These are phyloP conservation scores for Cyberlindnera mycetangii DNA, from an alignment of 805 yeast genomes.

Conservation along the genomic window DNA sequence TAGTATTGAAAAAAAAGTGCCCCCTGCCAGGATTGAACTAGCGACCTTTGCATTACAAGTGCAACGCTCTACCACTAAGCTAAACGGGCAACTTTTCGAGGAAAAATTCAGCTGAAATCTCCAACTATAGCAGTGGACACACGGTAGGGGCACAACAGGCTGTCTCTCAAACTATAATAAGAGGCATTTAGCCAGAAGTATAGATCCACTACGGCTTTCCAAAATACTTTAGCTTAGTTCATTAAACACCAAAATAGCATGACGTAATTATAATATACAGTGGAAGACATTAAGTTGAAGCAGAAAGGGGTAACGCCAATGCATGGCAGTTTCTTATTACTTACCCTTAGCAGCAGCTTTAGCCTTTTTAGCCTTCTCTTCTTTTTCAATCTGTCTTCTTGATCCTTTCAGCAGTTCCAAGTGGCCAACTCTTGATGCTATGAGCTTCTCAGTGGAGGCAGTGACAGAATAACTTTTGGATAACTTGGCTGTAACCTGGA, in stretches of 20 bases:
- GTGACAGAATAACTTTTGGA: slow-evolving; percentile 48
- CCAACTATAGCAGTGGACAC: not conserved
- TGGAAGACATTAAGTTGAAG: not conserved
- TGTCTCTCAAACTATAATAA: not conserved
- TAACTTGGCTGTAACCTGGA: slow-evolving; percentile 51
- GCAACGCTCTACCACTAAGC: slow-evolving; percentile 99
- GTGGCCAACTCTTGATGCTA: slow-evolving; percentile 91
- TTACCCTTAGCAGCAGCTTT: slow-evolving; percentile 23
- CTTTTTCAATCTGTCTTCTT: slow-evolving; percentile 75
- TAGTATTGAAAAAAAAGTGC: slow-evolving; percentile 42
- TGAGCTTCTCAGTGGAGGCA: slow-evolving; percentile 74
- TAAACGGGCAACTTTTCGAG: slow-evolving; percentile 63
- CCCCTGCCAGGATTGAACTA: slow-evolving; percentile 88
- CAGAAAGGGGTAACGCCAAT: not conserved
- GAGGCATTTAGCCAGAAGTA: not conserved
- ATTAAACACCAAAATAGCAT: not conserved
- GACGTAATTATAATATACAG: not conserved
- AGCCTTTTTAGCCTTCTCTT: slow-evolving; percentile 41
- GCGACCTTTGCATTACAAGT: slow-evolving; percentile 99
- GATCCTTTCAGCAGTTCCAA: slow-evolving; percentile 88
- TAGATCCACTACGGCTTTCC: not conserved
- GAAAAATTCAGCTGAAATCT: not conserved
- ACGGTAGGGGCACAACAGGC: not conserved
- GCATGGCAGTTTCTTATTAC: not conserved
- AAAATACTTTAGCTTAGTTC: not conserved